Base-by-base conservation (phyloP, 1,139 yeast species). In the Hansenula lynferdii region DNA sequence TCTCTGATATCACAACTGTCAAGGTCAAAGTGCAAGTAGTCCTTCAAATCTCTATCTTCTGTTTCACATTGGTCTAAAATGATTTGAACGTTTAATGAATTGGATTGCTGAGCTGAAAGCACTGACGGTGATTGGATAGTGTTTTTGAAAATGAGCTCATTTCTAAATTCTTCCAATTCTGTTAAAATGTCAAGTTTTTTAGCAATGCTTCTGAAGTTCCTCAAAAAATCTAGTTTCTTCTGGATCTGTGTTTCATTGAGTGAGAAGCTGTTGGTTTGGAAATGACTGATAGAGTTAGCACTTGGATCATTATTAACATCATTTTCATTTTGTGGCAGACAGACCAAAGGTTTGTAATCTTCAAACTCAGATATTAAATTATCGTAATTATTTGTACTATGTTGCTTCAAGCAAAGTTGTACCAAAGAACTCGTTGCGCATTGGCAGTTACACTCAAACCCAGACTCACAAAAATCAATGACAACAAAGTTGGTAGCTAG, bases 1-100 rank as follows among this genome's bases (percentile, higher is more conserved):
- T 44, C 52, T n/a, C 45, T 40, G 5, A 50, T 40, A 35, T 51
- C 56, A 43, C 56, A 51, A 26, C 51, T 48, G 27, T 48, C 52
- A 20, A 48, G 41, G 20, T 38, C 38, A 25, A 48, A 43, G 14
- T 40, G 43, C 33, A 48, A 24, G 30, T 47, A 46, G 18, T 42
- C 40, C 6, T 27, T 28, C 18, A 48, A 38, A 11, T 47, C 53
- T 6, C 23, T 31, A 10, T 32, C 24, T 4, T 30, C 40, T 24
- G 50, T 26, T 18, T 47, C 52, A 37, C 56, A 51, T 29, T 42
- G 43, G 18, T 50, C 54, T 18, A 48, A 23, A 10, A 43, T 35
- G 5, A 49, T 34, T 2, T 48, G 44, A 1, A 44, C 37, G 6
- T 28, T 8, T 9, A 44, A 22, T 8, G 12, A 8, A 8, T 6